Conservation (phyloP, 345 rosid genomes). For the Pelargonium nanum region DNA sequence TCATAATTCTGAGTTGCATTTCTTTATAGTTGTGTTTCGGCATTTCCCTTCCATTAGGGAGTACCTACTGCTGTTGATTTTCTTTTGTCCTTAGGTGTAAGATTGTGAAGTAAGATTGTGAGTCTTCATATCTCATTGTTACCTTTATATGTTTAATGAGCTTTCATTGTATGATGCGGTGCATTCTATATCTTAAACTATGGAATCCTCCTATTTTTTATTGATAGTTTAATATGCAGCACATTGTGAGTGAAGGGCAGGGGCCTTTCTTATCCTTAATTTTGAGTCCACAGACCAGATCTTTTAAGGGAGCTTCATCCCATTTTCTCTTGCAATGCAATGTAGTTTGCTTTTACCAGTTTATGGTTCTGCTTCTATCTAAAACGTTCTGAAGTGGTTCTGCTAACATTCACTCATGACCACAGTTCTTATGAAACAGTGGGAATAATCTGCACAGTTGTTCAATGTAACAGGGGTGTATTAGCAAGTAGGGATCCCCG, state of each 20-base stretch:
- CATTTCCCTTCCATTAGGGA: no score
- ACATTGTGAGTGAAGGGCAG: not conserved
- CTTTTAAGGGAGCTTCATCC: not conserved
- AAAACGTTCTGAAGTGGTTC: not conserved
- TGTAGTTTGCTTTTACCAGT: not conserved
- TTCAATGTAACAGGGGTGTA: not conserved
- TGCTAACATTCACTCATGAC: no score
- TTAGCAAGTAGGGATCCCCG: not conserved
- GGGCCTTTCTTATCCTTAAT: not conserved
- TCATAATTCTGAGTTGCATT: not conserved
- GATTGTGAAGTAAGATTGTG: no score
- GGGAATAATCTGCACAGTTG: not conserved
- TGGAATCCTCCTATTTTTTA: not conserved
- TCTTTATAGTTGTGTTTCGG: not conserved
- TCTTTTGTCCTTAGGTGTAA: no score
- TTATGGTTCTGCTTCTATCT: no score
- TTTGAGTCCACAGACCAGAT: not conserved
- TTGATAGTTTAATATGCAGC: not conserved
- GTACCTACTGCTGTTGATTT: not conserved
- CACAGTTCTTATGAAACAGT: not conserved
- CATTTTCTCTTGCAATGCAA: not conserved
- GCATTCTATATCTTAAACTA: no score
- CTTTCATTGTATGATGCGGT: no score
- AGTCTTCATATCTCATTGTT: no score
- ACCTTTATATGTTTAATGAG: no score